These are phyloP conservation scores for Penicillium italicum DNA, from an alignment of 2,329 filamentous ascomycete genomes.

Conservation along the genomic window DNA sequence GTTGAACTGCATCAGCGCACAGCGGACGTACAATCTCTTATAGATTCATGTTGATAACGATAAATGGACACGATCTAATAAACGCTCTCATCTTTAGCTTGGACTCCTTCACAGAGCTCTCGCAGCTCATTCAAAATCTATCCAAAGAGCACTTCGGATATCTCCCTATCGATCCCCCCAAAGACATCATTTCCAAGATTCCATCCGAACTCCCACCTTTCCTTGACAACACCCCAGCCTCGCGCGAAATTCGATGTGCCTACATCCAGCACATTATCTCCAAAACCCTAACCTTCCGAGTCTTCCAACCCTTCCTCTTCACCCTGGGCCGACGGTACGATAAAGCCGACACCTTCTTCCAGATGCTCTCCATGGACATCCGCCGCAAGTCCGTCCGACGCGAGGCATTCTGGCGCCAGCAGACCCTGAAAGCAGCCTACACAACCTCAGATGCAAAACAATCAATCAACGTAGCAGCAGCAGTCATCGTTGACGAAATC, in stretches of 20 bases:
- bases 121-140: slow-evolving; percentile 51
- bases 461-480: slow-evolving; percentile 54
- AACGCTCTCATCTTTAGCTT: slow-evolving; percentile 42
- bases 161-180: slow-evolving; percentile 49
- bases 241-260: slow-evolving; percentile 51
- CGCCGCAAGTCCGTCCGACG: slow-evolving; percentile 55
- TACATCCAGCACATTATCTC: slow-evolving; percentile 56
- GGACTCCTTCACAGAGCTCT: slow-evolving; percentile 52
- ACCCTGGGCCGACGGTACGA: slow-evolving; percentile 53
- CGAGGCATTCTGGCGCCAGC: slow-evolving; percentile 57
- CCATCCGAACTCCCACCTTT: slow-evolving; percentile 54
- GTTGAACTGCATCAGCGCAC: slow-evolving; percentile 6
- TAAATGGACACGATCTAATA: slow-evolving; percentile 44
- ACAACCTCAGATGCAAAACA: slow-evolving; percentile 55
- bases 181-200: slow-evolving; percentile 51
- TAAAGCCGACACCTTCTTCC: slow-evolving; percentile 55
- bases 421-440: slow-evolving; percentile 56
- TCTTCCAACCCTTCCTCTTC: slow-evolving; percentile 58
- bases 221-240: slow-evolving; percentile 51
- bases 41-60: slow-evolving; percentile 32
- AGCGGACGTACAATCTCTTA: slow-evolving; percentile 12
- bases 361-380: slow-evolving; percentile 54
- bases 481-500: slow-evolving; percentile 56
- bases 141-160: slow-evolving; percentile 52
- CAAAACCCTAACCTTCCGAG: slow-evolving; percentile 53